Evolutionary conservation across 2,329 filamentous ascomycete species (phyloP).

Genomic region (Ophiocordyceps camponoti-saundersi): DNA sequence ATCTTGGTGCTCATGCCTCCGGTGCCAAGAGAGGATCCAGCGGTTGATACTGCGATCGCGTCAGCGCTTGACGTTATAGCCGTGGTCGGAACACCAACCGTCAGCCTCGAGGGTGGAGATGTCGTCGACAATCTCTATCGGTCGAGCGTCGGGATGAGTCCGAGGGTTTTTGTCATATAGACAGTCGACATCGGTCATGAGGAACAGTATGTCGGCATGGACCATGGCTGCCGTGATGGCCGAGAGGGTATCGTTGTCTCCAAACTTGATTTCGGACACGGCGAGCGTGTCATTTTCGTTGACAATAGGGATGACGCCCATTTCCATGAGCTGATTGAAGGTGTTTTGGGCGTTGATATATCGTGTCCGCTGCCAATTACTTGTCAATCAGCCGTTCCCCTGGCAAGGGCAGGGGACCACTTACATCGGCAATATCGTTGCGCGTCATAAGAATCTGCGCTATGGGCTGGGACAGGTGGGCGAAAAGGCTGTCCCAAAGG

Average conservation of each 20-base stretch:
- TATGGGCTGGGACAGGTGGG: slow-evolving; percentile 73
- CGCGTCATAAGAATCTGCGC: slow-evolving; percentile 88
- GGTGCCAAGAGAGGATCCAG: slow-evolving; percentile 77
- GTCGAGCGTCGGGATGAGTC: slow-evolving; percentile 64
- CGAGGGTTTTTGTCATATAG: slow-evolving; percentile 93
- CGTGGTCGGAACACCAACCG: slow-evolving; percentile 26
- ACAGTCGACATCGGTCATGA: slow-evolving; percentile 98
- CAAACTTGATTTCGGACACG: slow-evolving; percentile 97
- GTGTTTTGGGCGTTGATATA: slow-evolving; percentile 97
- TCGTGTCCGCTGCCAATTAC: slow-evolving; percentile 49
- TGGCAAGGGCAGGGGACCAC: slow-evolving; percentile 9
- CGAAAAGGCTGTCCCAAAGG: slow-evolving; percentile 87
- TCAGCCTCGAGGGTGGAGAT: slow-evolving; percentile 71
- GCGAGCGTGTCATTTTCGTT: slow-evolving; percentile 97
- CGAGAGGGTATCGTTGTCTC: slow-evolving; percentile 93
- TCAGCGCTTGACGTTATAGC: slow-evolving; percentile 5
- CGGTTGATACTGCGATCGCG: slow-evolving; percentile 51
- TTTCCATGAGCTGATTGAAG: slow-evolving; percentile 72
- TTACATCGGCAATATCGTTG: slow-evolving; percentile 88
- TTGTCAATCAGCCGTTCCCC: slow-evolving; percentile 4
- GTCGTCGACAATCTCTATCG: slow-evolving; percentile 86
- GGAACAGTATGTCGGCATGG: slow-evolving; percentile 85
- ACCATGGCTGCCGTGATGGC: slow-evolving; percentile 97
- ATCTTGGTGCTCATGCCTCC: slow-evolving; percentile 98
- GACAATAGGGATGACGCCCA: slow-evolving; percentile 95